phyloP scores from a whole-genome alignment of 2,329 filamentous ascomycete species.

The Bipolaris gigantea region DNA sequence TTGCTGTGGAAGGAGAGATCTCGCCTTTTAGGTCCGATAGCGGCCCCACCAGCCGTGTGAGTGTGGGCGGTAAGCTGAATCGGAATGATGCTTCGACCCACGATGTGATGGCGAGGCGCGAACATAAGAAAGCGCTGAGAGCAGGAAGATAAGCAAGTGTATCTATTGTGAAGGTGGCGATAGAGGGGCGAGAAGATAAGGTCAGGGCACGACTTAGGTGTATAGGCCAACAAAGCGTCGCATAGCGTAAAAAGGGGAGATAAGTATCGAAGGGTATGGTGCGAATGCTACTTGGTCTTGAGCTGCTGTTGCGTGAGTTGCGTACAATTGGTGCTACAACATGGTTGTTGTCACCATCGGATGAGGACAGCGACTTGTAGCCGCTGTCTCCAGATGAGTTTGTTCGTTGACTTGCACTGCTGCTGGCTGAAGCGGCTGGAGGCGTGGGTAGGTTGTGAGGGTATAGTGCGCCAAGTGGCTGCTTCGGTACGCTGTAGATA shows the following conservation, averaged over 20 bases:
- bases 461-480: slow-evolving; percentile 23
- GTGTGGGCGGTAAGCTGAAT: slow-evolving; percentile 34
- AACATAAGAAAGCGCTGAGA: slow-evolving; percentile 30
- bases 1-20: slow-evolving; percentile 26
- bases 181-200: background rate
- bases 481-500: slow-evolving; percentile 31
- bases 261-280: slow-evolving; percentile 27
- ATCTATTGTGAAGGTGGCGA: background rate
- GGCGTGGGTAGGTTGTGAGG: slow-evolving; percentile 15
- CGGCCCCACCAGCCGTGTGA: slow-evolving; percentile 34
- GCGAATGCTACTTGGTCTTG: slow-evolving; percentile 10
- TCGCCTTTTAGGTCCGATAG: slow-evolving; percentile 23
- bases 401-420: slow-evolving; percentile 30
- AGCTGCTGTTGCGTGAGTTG: background rate
- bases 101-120: slow-evolving; percentile 29
- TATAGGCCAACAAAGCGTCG: slow-evolving; percentile 37
- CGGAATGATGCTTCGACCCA: slow-evolving; percentile 42
- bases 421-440: slow-evolving; percentile 15
- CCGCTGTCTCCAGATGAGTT: slow-evolving; percentile 35
- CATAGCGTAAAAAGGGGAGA: slow-evolving; percentile 37
- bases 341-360: slow-evolving; percentile 22
- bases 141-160: slow-evolving; percentile 27
- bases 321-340: background rate
- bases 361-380: slow-evolving; percentile 35
- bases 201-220: slow-evolving; percentile 34